A percentile compares a stretch with the other conserved stretches of the same genome.
These are phyloP conservation scores for Diaporthe eres DNA, from an alignment of 2,329 filamentous ascomycete genomes.

Conservation along the genomic window DNA sequence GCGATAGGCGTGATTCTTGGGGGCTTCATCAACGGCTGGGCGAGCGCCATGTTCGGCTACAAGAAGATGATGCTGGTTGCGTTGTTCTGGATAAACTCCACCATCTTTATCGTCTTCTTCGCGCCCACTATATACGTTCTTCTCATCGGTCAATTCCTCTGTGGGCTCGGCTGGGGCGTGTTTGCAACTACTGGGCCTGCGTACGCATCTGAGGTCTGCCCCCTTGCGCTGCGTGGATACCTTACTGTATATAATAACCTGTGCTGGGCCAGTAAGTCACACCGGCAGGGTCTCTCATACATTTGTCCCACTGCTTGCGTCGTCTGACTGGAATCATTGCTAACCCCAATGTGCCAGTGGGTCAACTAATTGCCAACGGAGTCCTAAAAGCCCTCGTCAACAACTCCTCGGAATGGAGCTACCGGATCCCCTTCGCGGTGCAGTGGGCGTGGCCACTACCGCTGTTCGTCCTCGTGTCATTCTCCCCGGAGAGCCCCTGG, in stretches of 20 bases:
- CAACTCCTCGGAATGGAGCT: constrained; percentile 53
- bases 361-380: constrained; percentile 56
- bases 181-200: constrained; percentile 52
- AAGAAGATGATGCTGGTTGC: constrained; percentile 53
- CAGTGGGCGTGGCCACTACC: constrained; percentile 60
- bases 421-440: constrained; percentile 54
- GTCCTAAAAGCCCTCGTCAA: constrained; percentile 55
- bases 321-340: background rate
- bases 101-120: constrained; percentile 56
- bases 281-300: no score
- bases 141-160: constrained; percentile 51
- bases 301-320: no score
- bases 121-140: constrained; percentile 49
- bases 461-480: constrained; percentile 52
- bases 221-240: constrained; percentile 51
- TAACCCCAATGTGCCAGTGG: constrained; percentile 40
- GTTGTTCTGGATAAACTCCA: constrained; percentile 47
- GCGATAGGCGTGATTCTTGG: constrained; percentile 58
- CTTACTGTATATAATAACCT: constrained; percentile 44
- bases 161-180: constrained; percentile 51
- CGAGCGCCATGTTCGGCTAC: constrained; percentile 54
- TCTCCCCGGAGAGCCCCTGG: constrained; percentile 61
- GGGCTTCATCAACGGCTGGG: constrained; percentile 55
- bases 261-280: constrained; percentile 31
- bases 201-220: constrained; percentile 54